Percentiles rank a stretch among this genome's conserved stretches.
Conservation (phyloP, 495 filamentous ascomycete genomes). For the Daldinia grandis region DNA sequence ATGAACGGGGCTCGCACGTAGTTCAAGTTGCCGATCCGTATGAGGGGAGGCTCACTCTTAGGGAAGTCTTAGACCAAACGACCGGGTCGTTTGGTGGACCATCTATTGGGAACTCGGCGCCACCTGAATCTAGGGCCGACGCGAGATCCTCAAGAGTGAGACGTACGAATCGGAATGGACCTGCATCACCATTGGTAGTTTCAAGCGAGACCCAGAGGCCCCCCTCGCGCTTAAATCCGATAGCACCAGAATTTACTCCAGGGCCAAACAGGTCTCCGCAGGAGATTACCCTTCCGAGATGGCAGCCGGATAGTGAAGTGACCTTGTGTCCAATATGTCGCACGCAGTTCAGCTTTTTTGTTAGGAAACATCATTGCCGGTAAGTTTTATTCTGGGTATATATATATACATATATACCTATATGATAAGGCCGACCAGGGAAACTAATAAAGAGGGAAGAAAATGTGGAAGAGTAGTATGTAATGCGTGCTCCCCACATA, state of each 20-base stretch:
- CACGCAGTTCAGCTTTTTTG: constrained; percentile 81
- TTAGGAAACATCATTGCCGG: constrained; percentile 91
- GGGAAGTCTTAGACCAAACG: constrained; percentile 24
- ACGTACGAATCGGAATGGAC: neutral
- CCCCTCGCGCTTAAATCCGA: constrained; percentile 25
- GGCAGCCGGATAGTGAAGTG: constrained; percentile 87
- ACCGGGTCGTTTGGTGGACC: neutral
- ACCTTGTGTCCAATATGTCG: constrained; percentile 82
- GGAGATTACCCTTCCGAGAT: constrained; percentile 67
- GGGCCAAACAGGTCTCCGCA: constrained; percentile 18
- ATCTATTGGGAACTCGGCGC: neutral
- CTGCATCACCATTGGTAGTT: neutral
- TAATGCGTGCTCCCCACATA: constrained; percentile 87
- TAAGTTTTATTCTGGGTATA: constrained; percentile 45
- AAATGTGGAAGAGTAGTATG: constrained; percentile 98
- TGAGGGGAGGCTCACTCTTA: constrained; percentile 10
- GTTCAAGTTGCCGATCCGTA: neutral
- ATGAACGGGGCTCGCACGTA: neutral
- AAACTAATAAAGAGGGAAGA: constrained; percentile 52
- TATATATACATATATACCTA: neutral
- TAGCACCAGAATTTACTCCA: constrained; percentile 30
- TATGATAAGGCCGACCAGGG: neutral
- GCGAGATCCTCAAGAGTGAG: neutral
- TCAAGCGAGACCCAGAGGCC: constrained; percentile 1
- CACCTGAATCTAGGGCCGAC: constrained; percentile 3